Conservation (phyloP, 139 green algal genomes). For the Medakamo hakoo region DNA sequence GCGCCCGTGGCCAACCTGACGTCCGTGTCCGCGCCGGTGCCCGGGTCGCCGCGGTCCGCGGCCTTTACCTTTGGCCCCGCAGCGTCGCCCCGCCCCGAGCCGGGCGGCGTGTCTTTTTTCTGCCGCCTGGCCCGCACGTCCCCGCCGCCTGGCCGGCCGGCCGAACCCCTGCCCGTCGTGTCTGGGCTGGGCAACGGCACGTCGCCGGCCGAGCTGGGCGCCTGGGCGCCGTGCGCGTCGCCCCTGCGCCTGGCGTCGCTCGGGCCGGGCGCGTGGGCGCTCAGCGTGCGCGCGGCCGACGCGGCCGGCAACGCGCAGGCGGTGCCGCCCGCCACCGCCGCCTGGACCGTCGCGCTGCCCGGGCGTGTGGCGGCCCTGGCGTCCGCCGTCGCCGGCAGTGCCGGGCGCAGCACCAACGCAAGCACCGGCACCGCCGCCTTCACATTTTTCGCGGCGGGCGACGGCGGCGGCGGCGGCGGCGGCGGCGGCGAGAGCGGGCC, state of each 20-base stretch:
- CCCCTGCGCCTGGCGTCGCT: slow-evolving; percentile 11
- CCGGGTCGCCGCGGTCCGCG: too few species aligned
- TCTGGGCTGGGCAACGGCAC: neutral
- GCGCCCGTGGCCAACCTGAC: neutral
- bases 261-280: slow-evolving; percentile 9
- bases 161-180: too few species aligned
- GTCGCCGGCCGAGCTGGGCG: neutral
- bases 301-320: slow-evolving; percentile 10
- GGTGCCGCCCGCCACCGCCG: neutral
- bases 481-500: too few species aligned
- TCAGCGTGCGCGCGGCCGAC: slow-evolving; percentile 9
- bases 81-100: neutral
- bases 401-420: too few species aligned
- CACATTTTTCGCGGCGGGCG: neutral
- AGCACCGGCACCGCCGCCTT: neutral
- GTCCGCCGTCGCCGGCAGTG: neutral
- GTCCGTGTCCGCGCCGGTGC: too few species aligned
- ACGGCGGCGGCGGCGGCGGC: neutral
- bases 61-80: neutral
- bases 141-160: too few species aligned
- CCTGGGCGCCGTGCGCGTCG: slow-evolving; percentile 3
- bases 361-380: neutral
- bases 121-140: neutral
- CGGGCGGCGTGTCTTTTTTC: neutral
- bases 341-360: neutral